Base-by-base conservation (phyloP, 1,284 basidiomycete species). In the Boletus sp. region DNA sequence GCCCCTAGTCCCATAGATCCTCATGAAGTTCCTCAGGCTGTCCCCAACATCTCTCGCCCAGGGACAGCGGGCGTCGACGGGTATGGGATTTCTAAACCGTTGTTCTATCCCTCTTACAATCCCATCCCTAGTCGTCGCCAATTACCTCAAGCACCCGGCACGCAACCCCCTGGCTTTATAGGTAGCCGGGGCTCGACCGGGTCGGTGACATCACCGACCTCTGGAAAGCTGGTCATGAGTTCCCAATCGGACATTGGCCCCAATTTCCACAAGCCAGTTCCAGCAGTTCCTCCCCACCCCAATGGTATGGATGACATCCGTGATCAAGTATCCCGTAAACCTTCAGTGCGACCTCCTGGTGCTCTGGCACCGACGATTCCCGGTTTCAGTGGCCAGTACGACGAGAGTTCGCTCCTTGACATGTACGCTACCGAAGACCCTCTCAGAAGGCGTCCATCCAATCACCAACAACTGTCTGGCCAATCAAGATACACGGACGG, bases 341-440 rank as follows among this genome's bases (percentile, higher is more conserved):
- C 58, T 10, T 65, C 68, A 4, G 34, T 50, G 14, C 63, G 70
- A 41, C 70, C 68, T 14, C 53, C 65, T 27, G 69, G 70, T 26
- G 64, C 70, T 29, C 51, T 57, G n/a, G 48, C 69, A 4, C 69
- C 68, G 0, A 58, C 56, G 17, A 61, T 60, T 25, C 69, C 70
- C 3, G 67, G 70, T 9, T 58, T 52, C 41, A 49, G 36, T 14
- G 42, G 45, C 22, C 46, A 50, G 29, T 65, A 47, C 37, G 65
- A 68, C 22, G 65, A 69, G 8, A 48, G 41, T 16, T 54, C 52
- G 2, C 37, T 62, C 19, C 22, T 59, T 29, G 63, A 69, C 14
- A 48, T 55, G 48, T 67, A 67, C 17, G 6, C 59, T n/a, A 5
- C 53, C 19, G 66, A 57, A 1, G 64, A 61, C 0, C 22, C 35